Evolutionary conservation across 2,329 filamentous ascomycete species (phyloP).

Genomic region (Colletotrichum higginsianum): DNA sequence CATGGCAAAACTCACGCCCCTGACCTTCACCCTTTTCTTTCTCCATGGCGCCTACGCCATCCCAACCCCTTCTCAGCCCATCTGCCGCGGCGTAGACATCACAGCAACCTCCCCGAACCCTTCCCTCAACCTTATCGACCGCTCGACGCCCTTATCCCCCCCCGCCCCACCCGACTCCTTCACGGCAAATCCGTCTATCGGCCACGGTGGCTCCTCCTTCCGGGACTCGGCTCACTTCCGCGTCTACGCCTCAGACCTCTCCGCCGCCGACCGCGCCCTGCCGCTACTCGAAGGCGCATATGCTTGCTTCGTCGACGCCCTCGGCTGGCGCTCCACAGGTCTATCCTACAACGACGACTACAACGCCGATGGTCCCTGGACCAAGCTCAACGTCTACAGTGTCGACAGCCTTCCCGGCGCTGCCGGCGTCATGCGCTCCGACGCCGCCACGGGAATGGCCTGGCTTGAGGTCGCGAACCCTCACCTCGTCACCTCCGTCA

Average conservation of each 20-base stretch:
- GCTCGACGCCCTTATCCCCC: not conserved
- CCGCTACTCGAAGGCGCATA: slow-evolving; percentile 62
- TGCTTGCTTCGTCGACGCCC: slow-evolving; percentile 55
- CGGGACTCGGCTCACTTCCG: slow-evolving; percentile 57
- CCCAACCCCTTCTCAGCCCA: not conserved
- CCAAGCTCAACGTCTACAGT: slow-evolving; percentile 63
- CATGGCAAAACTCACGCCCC: not conserved
- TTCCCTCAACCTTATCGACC: slow-evolving; percentile 10
- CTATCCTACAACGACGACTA: slow-evolving; percentile 52
- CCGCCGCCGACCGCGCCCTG: slow-evolving; percentile 48
- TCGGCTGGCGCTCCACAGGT: slow-evolving; percentile 57
- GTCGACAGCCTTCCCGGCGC: slow-evolving; percentile 54
- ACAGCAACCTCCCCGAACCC: not conserved
- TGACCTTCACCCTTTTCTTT: not conserved
- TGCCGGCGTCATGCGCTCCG: slow-evolving; percentile 60
- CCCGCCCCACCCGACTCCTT: slow-evolving; percentile 9
- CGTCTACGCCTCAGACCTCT: slow-evolving; percentile 49
- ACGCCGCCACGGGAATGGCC: slow-evolving; percentile 55
- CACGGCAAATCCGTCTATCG: slow-evolving; percentile 32
- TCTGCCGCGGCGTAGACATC: slow-evolving; percentile 18
- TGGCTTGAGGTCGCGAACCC: slow-evolving; percentile 59
- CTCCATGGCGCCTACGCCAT: not conserved
- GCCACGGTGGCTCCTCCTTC: slow-evolving; percentile 50
- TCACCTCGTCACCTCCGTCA: slow-evolving; percentile 57
- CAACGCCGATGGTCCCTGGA: slow-evolving; percentile 52